A percentile compares a stretch with the other conserved stretches of the same genome.
Conservation (phyloP, 2,329 filamentous ascomycete genomes). For the Fusarium lyarnte region DNA sequence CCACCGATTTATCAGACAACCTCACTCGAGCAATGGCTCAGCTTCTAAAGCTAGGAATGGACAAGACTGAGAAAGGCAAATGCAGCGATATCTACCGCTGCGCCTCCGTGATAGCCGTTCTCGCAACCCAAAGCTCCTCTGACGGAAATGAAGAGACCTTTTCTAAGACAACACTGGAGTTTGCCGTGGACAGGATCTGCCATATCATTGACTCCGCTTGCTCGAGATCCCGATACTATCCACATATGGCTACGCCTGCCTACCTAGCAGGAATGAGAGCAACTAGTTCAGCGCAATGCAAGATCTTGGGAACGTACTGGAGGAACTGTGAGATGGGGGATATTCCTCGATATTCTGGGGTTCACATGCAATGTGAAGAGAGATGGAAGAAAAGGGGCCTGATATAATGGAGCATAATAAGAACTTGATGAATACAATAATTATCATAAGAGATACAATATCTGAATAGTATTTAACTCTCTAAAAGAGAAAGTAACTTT, state of each 20-base stretch:
- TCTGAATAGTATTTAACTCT: fast-evolving
- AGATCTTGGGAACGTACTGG: constrained; percentile 51
- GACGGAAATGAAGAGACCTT: not conserved
- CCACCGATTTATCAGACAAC: not conserved
- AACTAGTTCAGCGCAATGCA: constrained; percentile 46
- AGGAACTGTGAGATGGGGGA: constrained; percentile 49
- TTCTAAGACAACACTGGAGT: constrained; percentile 34
- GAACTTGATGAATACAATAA: not conserved
- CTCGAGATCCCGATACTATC: constrained; percentile 50
- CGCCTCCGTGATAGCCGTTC: constrained; percentile 48
- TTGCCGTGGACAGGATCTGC: constrained; percentile 50
- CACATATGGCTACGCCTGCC: constrained; percentile 51
- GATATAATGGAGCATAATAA: not conserved
- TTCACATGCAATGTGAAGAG: constrained; percentile 46
- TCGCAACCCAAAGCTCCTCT: constrained; percentile 5
- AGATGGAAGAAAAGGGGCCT: constrained; percentile 45
- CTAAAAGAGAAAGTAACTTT: too few species aligned
- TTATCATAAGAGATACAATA: fast-evolving
- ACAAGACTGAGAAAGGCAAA: constrained; percentile 31
- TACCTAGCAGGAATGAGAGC: constrained; percentile 52
- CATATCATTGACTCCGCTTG: constrained; percentile 45
- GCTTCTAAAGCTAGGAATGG: constrained; percentile 33
- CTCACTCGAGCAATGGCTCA: constrained; percentile 42
- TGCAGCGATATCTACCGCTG: constrained; percentile 49
- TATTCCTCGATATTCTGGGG: constrained; percentile 49